These are phyloP conservation scores for Rossbeevera mucosa DNA, from an alignment of 768 basidiomycete genomes.

Conservation along the genomic window DNA sequence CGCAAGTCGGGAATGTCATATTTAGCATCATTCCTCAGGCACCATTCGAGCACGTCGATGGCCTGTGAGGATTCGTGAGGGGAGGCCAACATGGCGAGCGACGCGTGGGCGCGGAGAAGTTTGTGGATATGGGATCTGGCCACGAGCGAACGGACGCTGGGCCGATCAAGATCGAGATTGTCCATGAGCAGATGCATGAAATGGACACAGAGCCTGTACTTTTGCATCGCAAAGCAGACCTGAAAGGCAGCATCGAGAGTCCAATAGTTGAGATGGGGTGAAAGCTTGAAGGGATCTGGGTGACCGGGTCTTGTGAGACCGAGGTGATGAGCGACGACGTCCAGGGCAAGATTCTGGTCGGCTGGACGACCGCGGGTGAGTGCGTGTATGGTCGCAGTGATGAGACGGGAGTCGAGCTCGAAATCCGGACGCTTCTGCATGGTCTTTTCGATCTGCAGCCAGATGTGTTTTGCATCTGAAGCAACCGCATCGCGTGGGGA, in stretches of 20 bases:
- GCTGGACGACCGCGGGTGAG: conserved; percentile 50
- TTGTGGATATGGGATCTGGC: conserved; percentile 57
- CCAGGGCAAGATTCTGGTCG: conserved; percentile 65
- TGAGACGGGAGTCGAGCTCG: conserved; percentile 49
- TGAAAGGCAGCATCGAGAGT: conserved; percentile 52
- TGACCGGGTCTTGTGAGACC: conserved; percentile 53
- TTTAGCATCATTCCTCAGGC: conserved; percentile 51
- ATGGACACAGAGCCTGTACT: conserved; percentile 46
- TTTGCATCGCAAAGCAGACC: conserved; percentile 48
- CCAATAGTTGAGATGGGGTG: conserved; percentile 40
- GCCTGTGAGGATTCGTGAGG: conserved; percentile 42
- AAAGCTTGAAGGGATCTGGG: conserved; percentile 33
- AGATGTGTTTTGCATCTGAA: conserved; percentile 66
- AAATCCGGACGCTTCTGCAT: conserved; percentile 44
- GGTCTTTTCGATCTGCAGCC: conserved; percentile 59
- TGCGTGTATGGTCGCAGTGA: conserved; percentile 49
- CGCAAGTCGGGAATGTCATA: conserved; percentile 41
- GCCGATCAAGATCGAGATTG: conserved; percentile 20
- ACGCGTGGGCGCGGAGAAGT: conserved; percentile 50
- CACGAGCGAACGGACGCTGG: conserved; percentile 35
- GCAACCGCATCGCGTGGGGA: conserved; percentile 40
- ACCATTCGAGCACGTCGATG: conserved; percentile 63
- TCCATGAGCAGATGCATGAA: conserved; percentile 60
- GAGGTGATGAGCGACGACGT: conserved; percentile 57
- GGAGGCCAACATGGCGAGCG: conserved; percentile 38